phyloP scores from a whole-genome alignment of 441 rosid species.

The Adansonia gregorii region DNA sequence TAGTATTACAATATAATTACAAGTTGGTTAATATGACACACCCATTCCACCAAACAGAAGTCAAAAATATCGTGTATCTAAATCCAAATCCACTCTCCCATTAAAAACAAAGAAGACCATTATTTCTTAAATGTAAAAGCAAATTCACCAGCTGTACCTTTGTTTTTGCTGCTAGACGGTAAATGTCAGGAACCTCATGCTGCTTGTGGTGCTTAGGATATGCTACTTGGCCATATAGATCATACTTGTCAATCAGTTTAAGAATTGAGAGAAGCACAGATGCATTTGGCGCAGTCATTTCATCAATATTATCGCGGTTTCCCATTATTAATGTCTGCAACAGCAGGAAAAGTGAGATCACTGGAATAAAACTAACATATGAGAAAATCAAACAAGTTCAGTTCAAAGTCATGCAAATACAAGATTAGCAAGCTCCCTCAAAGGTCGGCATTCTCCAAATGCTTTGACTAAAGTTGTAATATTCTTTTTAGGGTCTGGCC shows the following conservation, averaged over 20 bases:
- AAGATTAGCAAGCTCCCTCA: conserved; percentile 90
- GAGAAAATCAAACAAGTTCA: conserved; percentile 7
- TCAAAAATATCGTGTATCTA: not conserved
- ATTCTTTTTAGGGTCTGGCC: conserved; percentile 98
- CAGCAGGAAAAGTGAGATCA: not conserved
- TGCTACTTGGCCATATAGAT: conserved; percentile 94
- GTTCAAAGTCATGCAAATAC: conserved; percentile 43
- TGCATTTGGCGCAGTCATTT: conserved; percentile 77
- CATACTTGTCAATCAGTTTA: conserved; percentile 86
- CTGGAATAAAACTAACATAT: not conserved
- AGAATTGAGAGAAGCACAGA: conserved; percentile 78
- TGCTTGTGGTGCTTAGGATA: conserved; percentile 98
- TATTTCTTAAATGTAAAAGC: not conserved
- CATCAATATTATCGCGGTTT: conserved; percentile 87
- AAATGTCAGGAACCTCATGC: conserved; percentile 87
- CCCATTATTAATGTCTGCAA: conserved; percentile 93
- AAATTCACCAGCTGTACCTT: conserved; percentile 53
- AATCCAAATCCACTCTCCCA: not conserved
- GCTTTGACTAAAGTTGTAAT: conserved; percentile 92
- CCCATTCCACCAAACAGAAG: not conserved
- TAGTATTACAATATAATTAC: not conserved
- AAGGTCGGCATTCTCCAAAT: conserved; percentile 91
- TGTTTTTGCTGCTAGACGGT: conserved; percentile 90
- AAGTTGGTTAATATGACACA: not conserved
- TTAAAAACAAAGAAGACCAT: not conserved